Evolutionary conservation across 106 monocot genomes (phyloP).

Genomic region (Acorus calamus): DNA sequence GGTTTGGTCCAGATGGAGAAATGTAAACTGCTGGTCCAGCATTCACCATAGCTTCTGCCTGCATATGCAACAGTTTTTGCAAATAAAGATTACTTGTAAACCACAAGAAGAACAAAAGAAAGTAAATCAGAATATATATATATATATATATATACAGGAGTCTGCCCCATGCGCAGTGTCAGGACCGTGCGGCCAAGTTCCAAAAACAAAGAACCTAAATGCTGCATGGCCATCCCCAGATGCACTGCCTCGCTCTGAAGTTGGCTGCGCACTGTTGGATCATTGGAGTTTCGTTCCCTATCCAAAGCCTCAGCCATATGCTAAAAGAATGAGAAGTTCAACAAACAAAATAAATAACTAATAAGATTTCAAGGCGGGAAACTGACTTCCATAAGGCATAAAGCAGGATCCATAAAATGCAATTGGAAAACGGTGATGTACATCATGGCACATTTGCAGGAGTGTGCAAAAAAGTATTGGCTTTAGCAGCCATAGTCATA

Average conservation of each 20-base stretch:
- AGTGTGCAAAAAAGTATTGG: too few species aligned
- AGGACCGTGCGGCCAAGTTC: constrained; percentile 87
- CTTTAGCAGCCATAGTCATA: too few species aligned
- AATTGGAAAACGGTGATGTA: too few species aligned
- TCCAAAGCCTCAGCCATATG: constrained; percentile 39
- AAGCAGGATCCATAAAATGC: too few species aligned
- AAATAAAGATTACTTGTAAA: not conserved
- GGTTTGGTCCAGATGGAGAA: constrained; percentile 69
- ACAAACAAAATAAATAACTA: not conserved
- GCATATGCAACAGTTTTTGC: constrained; percentile 7
- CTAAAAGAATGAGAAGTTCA: constrained; percentile 16
- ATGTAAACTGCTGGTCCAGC: constrained; percentile 87
- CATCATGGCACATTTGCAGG: too few species aligned
- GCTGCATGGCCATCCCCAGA: constrained; percentile 70
- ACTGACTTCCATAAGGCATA: not conserved
- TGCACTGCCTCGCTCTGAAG: constrained; percentile 70
- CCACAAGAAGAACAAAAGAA: not conserved
- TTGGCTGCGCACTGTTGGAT: constrained; percentile 34
- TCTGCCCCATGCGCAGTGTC: constrained; percentile 67
- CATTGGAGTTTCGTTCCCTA: constrained; percentile 43
- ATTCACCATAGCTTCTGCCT: constrained; percentile 74
- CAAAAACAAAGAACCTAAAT: constrained; percentile 80
- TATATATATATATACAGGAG: constrained; percentile 89
- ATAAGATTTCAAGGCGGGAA: not conserved
- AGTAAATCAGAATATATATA: not conserved